Evolutionary conservation across 164 flowering plant species (phyloP).

Genomic region (Dillenia turbinata): DNA sequence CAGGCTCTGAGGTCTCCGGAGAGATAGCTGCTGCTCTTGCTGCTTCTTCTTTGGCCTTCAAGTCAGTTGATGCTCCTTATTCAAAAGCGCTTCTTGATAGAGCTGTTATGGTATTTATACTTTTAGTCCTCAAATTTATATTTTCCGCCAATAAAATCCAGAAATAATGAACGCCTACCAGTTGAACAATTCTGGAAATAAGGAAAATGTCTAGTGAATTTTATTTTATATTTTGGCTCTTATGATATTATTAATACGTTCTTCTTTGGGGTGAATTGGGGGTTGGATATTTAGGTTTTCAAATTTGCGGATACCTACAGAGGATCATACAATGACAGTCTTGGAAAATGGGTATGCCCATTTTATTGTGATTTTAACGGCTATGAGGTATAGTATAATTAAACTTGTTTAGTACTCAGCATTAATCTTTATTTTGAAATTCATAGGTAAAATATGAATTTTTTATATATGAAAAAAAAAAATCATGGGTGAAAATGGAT

Average conservation of each 20-base stretch:
- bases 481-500: not conserved
- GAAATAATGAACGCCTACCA: too few relatives aligned
- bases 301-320: conserved; percentile 49
- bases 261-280: too few relatives aligned
- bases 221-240: too few relatives aligned
- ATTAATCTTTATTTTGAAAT: not conserved
- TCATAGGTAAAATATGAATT: not conserved
- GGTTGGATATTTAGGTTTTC: conserved; percentile 29
- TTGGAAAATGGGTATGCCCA: conserved; percentile 51
- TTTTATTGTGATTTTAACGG: conserved; percentile 59
- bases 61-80: conserved; percentile 26
- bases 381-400: conserved; percentile 33
- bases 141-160: too few relatives aligned
- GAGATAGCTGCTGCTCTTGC: conserved; percentile 83
- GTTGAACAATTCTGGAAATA: too few relatives aligned
- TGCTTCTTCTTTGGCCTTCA: conserved; percentile 53
- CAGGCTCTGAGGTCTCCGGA: conserved; percentile 71
- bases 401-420: too few relatives aligned
- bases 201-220: too few relatives aligned
- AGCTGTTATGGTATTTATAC: conserved; percentile 31
- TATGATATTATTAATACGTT: too few relatives aligned
- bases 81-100: conserved; percentile 38
- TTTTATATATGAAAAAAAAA: not conserved
- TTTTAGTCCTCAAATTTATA: too few relatives aligned
- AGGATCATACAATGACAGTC: conserved; percentile 44